A percentile compares a stretch with the other conserved stretches of the same genome.
phyloP scores from a whole-genome alignment of 2,329 filamentous ascomycete species.

The Coleophoma eucalyptorum region DNA sequence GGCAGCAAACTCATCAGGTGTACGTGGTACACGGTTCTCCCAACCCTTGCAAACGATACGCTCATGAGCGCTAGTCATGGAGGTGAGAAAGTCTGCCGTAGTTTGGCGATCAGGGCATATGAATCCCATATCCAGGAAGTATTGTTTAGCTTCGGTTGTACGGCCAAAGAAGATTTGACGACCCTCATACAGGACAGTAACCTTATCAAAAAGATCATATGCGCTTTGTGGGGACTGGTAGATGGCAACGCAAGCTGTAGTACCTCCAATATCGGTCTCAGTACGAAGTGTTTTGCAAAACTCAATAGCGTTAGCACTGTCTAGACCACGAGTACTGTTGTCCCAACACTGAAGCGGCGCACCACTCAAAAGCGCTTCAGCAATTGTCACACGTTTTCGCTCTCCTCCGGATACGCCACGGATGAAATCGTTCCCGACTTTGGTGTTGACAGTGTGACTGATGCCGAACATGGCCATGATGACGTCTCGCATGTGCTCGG shows the following conservation, averaged over 20 bases:
- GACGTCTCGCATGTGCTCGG: constrained; percentile 38
- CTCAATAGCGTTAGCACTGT: constrained; percentile 67
- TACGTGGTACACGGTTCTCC: constrained; percentile 50
- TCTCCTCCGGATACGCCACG: constrained; percentile 65
- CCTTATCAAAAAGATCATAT: constrained; percentile 64
- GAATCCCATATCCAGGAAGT: constrained; percentile 67
- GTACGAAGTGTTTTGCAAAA: constrained; percentile 66
- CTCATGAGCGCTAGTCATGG: constrained; percentile 60
- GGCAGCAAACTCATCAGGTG: constrained; percentile 46
- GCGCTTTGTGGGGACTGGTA: constrained; percentile 69
- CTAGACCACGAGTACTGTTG: constrained; percentile 67
- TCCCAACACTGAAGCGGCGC: constrained; percentile 69
- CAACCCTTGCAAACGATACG: constrained; percentile 49
- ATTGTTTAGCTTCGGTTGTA: constrained; percentile 56
- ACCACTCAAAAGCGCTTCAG: constrained; percentile 59
- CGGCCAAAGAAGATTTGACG: constrained; percentile 68
- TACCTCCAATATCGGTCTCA: constrained; percentile 58
- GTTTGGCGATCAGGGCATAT: constrained; percentile 55
- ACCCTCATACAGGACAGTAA: constrained; percentile 60
- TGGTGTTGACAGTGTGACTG: constrained; percentile 66
- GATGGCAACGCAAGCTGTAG: constrained; percentile 60
- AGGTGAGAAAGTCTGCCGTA: constrained; percentile 67
- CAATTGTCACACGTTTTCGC: constrained; percentile 74
- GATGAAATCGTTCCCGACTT: constrained; percentile 69
- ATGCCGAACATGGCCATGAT: constrained; percentile 70